Evolutionary conservation across 345 rosid genomes (phyloP), one percentile per base, ranked within the genome.

Genomic region (Anacardium occidentale): DNA sequence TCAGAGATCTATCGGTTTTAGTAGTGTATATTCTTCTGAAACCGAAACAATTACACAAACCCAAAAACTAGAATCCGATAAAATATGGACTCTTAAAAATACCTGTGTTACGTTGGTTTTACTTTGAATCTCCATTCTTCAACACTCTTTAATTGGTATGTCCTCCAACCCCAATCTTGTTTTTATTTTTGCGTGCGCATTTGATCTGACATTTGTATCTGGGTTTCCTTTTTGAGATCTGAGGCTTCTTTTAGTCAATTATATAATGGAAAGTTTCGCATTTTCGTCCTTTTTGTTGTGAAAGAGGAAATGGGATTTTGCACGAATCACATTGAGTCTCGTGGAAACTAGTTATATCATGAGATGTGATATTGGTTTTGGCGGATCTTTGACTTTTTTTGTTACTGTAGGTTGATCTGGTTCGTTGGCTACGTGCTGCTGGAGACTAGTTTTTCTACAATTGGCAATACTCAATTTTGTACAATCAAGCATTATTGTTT

Each of bases 81-180:
- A 72, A 51, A 76, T 70, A 74, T 67, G 82, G 62, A 69, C 66
- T 44, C 66, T 62, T 66, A 40, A 20, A 53, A 62, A 9, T 22
- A 17, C 40, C 75, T 65, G 53, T 64, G 37, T 76, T 37, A 37
- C 5, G 40, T 37, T 37, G 40, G 40, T 37, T 37, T 74, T 74
- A 70, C 64, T 75, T 10, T 69, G 48, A 80, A 77, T 68, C 79
- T 76, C 25, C 25, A 26, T 55, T 70, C 76, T 26, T 77, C 53
- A 26, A 52, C 37, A 34, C 24, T n/a, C 37, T 52, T 20, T 68
- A 22, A 79, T 74, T 72, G 84, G 85, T 85, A 76, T 69, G 84
- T 78, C 44, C 71, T 66, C 75, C 61, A 77, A 64, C 82, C 85
- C 85, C 81, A 71, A 77, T 73, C 68, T 20, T 73, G 47, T 74